Base-by-base conservation (phyloP, 2,329 filamentous ascomycete genomes). In the Pyricularia pennisetigena region DNA sequence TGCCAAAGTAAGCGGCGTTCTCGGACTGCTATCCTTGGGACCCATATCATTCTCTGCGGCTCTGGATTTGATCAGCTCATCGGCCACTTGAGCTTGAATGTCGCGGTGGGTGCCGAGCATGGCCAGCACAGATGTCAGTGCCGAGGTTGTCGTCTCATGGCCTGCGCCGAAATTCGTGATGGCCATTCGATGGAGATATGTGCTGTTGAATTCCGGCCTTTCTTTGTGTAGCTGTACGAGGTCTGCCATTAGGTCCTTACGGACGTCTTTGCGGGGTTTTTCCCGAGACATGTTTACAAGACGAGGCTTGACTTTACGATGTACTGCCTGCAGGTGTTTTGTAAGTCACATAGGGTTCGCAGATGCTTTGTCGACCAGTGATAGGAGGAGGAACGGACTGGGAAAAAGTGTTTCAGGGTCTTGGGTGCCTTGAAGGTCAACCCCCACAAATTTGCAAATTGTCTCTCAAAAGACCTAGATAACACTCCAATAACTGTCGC, bases 101-200 rank as follows among this genome's bases (percentile, higher is more conserved):
- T 73, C 71, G 0, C 71, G 57, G 32, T 82, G 77, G 0, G 78
- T 78, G 0, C 78, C 82, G 28, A 86, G 76, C 77, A 83, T 79
- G 64, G 81, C 76, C 64, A 86, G 72, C 26, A 79, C 75, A 3
- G 83, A 80, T 0, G 83, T 85, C 7, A 86, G 72, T 0, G 83
- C 83, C 0, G 83, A 83, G 12, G 82, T 82, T 76, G 85, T 79
- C 0, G 83, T 86, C 71, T 86, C 83, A 69, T 86, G 83, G 0
- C 83, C 83, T 1, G 83, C 83, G 12, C 83, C 83, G 71, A 86
- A 85, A 70, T 86, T 86, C 1, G 83, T 85, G 2, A 84, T 77
- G 2, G 82, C 82, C 77, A 85, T 82, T 30, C 83, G 81, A 2
- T 80, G 79, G 10, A 86, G 77, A 67, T 85, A 85, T 0, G 72